A percentile compares a stretch with the other conserved stretches of the same genome.
Evolutionary conservation across 768 basidiomycete genomes (phyloP).

Genomic region (Rhizopogon roseolus): DNA sequence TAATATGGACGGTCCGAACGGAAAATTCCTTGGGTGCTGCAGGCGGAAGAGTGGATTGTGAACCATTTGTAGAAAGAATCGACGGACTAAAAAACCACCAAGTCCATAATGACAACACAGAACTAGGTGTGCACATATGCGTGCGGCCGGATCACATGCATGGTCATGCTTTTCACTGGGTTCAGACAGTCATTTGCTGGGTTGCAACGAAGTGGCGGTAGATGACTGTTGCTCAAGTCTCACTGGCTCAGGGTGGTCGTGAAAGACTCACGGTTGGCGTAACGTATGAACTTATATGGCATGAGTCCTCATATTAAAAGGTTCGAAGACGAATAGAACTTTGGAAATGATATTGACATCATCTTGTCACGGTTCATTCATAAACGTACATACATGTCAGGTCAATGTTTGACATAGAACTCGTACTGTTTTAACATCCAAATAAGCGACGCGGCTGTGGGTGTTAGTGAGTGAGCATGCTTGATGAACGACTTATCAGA

Average conservation of each 20-base stretch:
- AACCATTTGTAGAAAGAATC: too few relatives aligned
- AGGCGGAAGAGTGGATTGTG: too few relatives aligned
- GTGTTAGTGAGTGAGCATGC: slow-evolving; percentile 8
- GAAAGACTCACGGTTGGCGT: neutral
- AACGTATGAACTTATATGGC: neutral
- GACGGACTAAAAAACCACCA: too few relatives aligned
- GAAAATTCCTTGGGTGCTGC: too few relatives aligned
- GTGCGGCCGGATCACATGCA: too few relatives aligned
- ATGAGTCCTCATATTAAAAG: neutral
- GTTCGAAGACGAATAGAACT: neutral
- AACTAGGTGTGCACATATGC: too few relatives aligned
- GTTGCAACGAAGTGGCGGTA: too few relatives aligned
- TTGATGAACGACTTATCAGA: neutral
- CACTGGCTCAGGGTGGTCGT: neutral
- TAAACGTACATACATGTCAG: neutral
- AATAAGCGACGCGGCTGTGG: slow-evolving; percentile 56
- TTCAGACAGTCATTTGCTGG: too few relatives aligned
- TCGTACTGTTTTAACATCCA: slow-evolving; percentile 88
- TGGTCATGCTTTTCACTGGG: too few relatives aligned
- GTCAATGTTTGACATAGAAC: slow-evolving; percentile 57
- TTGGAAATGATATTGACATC: neutral
- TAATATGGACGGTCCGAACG: too few relatives aligned
- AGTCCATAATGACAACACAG: too few relatives aligned
- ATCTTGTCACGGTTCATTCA: neutral
- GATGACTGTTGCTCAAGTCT: too few relatives aligned